Evolutionary conservation across 306 rosid species (phyloP), one percentile per base, ranked within the genome.

Genomic region (Cucurbita argyrosperma): DNA sequence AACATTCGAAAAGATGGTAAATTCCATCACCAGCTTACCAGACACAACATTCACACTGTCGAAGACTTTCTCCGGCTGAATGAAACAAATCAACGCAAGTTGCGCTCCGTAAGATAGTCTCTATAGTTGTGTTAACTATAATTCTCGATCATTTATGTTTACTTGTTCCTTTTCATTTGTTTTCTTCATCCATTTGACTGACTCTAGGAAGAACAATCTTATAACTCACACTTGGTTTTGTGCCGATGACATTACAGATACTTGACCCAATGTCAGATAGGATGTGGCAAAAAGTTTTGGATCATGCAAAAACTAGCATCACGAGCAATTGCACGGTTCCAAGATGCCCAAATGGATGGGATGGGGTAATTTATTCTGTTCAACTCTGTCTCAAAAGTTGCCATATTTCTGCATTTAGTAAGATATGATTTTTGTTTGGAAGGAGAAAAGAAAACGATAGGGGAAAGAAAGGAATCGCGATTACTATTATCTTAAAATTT

Each of bases 271-370:
- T 87, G 85, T 46, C 81, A 0, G 80, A 30, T 3, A 80, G 61
- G 75, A 57, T 53, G 14, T 88, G 90, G 96, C 14, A 16, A 0
- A 59, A 45, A 8, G 88, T 94, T 39, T 59, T 76, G 49, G 35
- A 77, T 10, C 96, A 94, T 67, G 96, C 97, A 5, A 63, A 54
- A 56, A 7, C 78, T 13, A 84, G 89, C 66, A 78, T 47, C 21
- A 35, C 78, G 12, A 82, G 84, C 43, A 85, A 89, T 54, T 55
- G 42, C 67, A 68, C 54, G 3, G 80, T 79, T 73, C 60, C 23
- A 18, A 39, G 23, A 55, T 52, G 8, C 42, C 53, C 46, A 13
- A 49, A 46, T 64, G 71, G 79, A 64, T 51, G 62, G 47, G 16
- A 63, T 64, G 74, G 54, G 73, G 63, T 30, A 35, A 5, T 51